Evolutionary conservation across 306 rosid genomes (phyloP).

Genomic region (Lathyrus oleraceus): DNA sequence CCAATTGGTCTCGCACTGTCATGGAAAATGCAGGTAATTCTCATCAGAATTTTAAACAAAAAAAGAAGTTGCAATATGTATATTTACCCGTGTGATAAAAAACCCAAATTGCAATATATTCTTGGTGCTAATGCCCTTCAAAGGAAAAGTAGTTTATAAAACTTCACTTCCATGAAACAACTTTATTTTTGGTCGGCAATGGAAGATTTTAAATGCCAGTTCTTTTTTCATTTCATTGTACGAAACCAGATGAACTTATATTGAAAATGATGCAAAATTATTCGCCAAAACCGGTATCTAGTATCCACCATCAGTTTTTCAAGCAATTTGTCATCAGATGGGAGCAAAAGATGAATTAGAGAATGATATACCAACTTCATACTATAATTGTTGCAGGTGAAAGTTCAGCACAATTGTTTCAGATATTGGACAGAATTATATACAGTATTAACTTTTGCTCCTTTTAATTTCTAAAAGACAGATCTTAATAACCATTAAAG

Average conservation of each 20-base stretch:
- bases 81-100: slow-evolving; percentile 10
- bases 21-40: slow-evolving; percentile 85
- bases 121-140: neutral
- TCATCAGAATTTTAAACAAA: slow-evolving; percentile 15
- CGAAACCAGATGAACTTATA: neutral
- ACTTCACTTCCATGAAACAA: neutral
- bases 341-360: slow-evolving; percentile 5
- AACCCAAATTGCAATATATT: neutral
- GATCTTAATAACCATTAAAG: neutral
- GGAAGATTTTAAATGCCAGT: neutral
- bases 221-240: slow-evolving; percentile 11
- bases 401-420: slow-evolving; percentile 13
- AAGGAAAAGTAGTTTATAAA: slow-evolving; percentile 4
- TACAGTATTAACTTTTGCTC: neutral
- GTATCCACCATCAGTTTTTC: neutral
- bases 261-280: neutral
- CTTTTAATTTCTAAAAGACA: neutral
- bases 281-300: neutral
- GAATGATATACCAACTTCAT: neutral
- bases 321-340: neutral
- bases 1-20: slow-evolving; percentile 92
- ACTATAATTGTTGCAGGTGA: neutral
- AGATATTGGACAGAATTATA: slow-evolving; percentile 14
- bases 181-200: neutral
- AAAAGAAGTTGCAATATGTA: neutral